These are phyloP conservation scores for Hemisphaericaspora subhashii DNA, from an alignment of 1,139 yeast species.

Conservation along the genomic window DNA sequence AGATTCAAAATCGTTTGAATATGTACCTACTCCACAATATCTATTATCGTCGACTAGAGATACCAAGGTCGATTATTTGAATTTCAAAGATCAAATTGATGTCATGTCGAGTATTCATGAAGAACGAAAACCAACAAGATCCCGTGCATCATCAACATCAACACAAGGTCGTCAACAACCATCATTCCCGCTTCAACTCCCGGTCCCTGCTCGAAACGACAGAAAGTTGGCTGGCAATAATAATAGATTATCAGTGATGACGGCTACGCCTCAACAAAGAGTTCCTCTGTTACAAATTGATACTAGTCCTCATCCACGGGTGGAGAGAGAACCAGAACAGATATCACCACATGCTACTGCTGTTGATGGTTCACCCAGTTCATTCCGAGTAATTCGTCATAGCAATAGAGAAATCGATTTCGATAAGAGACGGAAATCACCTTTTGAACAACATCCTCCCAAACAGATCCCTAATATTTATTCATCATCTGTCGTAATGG, in stretches of 20 bases:
- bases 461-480: constrained; percentile 45
- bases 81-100: constrained; percentile 51
- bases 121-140: neutral
- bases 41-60: constrained; percentile 39
- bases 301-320: constrained; percentile 19
- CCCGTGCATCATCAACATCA: too few species aligned
- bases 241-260: neutral
- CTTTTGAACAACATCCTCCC: constrained; percentile 53
- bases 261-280: constrained; percentile 9
- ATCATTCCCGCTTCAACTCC: constrained; percentile 21
- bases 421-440: constrained; percentile 76
- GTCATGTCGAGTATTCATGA: neutral
- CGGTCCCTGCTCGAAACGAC: constrained; percentile 21
- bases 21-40: constrained; percentile 60
- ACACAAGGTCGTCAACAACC: neutral
- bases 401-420: constrained; percentile 69
- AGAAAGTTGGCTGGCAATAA: constrained; percentile 9
- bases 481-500: constrained; percentile 40
- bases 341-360: constrained; percentile 10
- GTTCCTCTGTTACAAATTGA: constrained; percentile 32
- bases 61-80: constrained; percentile 57
- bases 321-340: constrained; percentile 6
- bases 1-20: constrained; percentile 50
- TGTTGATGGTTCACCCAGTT: constrained; percentile 20
- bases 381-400: constrained; percentile 63